Evolutionary conservation across 2,329 filamentous ascomycete genomes (phyloP).

Genomic region (Penicillium thymicola): DNA sequence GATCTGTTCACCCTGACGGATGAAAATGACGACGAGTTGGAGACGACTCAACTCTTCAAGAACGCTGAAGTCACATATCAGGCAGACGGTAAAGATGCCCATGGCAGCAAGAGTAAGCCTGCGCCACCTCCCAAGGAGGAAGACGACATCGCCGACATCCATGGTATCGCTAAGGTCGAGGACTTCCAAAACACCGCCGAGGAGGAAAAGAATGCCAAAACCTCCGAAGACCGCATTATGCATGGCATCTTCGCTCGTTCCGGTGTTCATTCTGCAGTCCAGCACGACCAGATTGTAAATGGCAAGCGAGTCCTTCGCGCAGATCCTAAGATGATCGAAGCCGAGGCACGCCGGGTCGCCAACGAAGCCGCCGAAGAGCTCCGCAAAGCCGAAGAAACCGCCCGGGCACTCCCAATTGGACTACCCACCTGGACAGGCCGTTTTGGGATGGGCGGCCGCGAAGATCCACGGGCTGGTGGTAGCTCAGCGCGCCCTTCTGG

Average conservation of each 20-base stretch:
- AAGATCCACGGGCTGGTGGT: slow-evolving; percentile 41
- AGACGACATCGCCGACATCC: slow-evolving; percentile 53
- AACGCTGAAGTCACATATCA: slow-evolving; percentile 74
- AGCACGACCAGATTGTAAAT: slow-evolving; percentile 88
- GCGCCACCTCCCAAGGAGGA: slow-evolving; percentile 19
- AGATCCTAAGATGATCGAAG: slow-evolving; percentile 73
- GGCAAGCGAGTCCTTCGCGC: slow-evolving; percentile 68
- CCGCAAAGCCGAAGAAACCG: slow-evolving; percentile 67
- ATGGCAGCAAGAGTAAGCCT: background rate
- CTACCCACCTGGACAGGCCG: slow-evolving; percentile 93
- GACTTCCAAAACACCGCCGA: slow-evolving; percentile 55
- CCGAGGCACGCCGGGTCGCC: slow-evolving; percentile 77
- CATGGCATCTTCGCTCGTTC: slow-evolving; percentile 84
- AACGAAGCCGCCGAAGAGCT: slow-evolving; percentile 74
- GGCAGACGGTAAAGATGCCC: slow-evolving; percentile 27
- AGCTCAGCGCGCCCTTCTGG: slow-evolving; percentile 35
- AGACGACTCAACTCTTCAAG: slow-evolving; percentile 82
- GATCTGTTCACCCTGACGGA: slow-evolving; percentile 82
- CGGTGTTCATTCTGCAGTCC: slow-evolving; percentile 83
- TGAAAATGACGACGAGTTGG: slow-evolving; percentile 66
- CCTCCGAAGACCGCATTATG: slow-evolving; percentile 71
- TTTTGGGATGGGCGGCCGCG: slow-evolving; percentile 68
- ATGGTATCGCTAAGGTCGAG: slow-evolving; percentile 63
- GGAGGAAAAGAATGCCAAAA: slow-evolving; percentile 28
- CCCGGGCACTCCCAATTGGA: slow-evolving; percentile 70